Percentiles rank a stretch among this genome's conserved stretches.
Conservation (phyloP, 2,329 filamentous ascomycete genomes). For the Thyridium curvatum region DNA sequence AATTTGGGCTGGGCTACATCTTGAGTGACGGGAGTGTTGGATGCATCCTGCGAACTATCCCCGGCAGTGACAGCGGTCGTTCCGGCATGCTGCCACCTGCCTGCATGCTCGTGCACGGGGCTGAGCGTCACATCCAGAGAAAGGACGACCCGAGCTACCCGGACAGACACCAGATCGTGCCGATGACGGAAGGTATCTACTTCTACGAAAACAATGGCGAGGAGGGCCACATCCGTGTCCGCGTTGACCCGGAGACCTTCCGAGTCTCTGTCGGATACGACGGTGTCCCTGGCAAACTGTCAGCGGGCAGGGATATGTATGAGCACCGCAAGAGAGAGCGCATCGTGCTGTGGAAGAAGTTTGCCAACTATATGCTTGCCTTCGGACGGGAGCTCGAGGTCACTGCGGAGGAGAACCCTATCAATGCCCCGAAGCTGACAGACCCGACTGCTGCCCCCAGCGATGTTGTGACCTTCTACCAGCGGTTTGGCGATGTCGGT, state of each 20-base stretch:
- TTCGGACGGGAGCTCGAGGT: conserved; percentile 66
- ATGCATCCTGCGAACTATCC: conserved; percentile 56
- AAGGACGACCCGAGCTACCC: conserved; percentile 47
- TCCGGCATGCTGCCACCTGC: conserved; percentile 57
- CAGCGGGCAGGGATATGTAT: conserved; percentile 56
- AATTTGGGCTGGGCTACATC: conserved; percentile 79
- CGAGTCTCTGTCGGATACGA: conserved; percentile 45
- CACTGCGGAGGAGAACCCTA: conserved; percentile 34
- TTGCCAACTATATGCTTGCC: conserved; percentile 67
- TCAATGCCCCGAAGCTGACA: conserved; percentile 27
- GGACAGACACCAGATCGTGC: conserved; percentile 55
- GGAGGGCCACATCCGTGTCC: conserved; percentile 55
- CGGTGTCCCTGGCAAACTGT: conserved; percentile 54
- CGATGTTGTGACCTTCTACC: conserved; percentile 72
- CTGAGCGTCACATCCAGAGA: conserved; percentile 63
- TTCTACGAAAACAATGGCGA: conserved; percentile 69
- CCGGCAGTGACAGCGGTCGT: conserved; percentile 42
- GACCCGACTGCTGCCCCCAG: conserved; percentile 35
- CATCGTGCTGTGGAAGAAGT: conserved; percentile 66
- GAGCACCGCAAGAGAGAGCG: conserved; percentile 61
- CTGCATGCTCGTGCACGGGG: conserved; percentile 65
- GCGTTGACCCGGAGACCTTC: conserved; percentile 58
- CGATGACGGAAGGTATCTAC: conserved; percentile 59
- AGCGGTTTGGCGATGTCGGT: conserved; percentile 73
- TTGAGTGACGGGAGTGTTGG: conserved; percentile 76